These are phyloP conservation scores for Russula vinacea DNA, from an alignment of 768 basidiomycete genomes.

Conservation along the genomic window DNA sequence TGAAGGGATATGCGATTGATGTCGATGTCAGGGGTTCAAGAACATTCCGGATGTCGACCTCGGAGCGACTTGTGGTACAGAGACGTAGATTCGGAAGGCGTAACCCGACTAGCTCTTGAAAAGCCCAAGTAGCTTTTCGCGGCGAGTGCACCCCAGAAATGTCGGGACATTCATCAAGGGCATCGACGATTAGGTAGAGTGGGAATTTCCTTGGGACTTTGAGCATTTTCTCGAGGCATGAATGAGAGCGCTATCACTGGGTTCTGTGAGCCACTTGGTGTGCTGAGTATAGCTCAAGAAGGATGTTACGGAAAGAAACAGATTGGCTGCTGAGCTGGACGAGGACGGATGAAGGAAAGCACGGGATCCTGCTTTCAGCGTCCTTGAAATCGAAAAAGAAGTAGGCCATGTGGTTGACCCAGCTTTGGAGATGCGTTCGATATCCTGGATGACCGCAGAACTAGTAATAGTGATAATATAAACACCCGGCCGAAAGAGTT, in stretches of 20 bases:
- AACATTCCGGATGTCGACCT: neutral
- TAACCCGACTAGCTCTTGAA: neutral
- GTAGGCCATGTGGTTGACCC: neutral
- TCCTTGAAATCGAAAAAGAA: conserved; percentile 9
- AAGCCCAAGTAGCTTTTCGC: neutral
- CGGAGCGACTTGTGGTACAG: neutral
- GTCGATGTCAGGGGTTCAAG: conserved; percentile 1
- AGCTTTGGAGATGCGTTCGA: neutral
- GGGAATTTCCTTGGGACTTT: neutral
- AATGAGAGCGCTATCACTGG: neutral
- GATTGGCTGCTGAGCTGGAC: neutral
- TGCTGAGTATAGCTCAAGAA: neutral
- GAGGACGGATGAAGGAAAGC: neutral
- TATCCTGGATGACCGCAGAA: neutral
- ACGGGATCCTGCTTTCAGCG: neutral
- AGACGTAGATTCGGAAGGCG: neutral
- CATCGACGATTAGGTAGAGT: neutral
- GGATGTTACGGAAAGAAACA: neutral
- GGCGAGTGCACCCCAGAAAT: neutral
- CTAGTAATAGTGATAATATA: neutral
- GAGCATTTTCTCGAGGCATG: neutral
- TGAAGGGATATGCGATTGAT: conserved; percentile 1
- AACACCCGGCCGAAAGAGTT: neutral
- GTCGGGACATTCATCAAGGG: neutral
- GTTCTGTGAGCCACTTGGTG: neutral